Base-by-base conservation (phyloP, 2,329 filamentous ascomycete genomes). In the Coniochaeta sp. region DNA sequence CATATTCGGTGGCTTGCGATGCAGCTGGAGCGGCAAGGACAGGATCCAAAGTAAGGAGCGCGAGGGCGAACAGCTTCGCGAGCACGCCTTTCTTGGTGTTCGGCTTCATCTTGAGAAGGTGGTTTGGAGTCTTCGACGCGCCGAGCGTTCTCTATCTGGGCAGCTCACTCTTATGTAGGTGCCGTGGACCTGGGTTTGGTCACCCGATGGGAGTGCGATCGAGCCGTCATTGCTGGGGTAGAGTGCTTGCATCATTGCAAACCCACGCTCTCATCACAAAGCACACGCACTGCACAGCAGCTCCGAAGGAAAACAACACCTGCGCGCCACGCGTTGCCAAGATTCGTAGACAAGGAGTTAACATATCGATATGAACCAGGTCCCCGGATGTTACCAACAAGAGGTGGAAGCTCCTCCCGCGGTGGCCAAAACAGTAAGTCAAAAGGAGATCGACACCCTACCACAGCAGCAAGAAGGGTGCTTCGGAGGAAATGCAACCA, bases 1-100 rank as follows among this genome's bases (percentile, higher is more conserved):
- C 81, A 66, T 83, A 83, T 42, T 59, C 58, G 52, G 32, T 50
- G 8, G 58, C 58, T n/a, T 26, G 42, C 7, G 47, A 14, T 24
- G 47, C 52, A 10, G 58, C 36, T 22, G 58, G 58, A 14, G 52
- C 58, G 12, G 58, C 58, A n/a, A 30, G 3, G 30, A 10, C 26
- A 7, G 58, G 24, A 19, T 36, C 24, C 7, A 24, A 4, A 12
- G 47, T 24, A 16, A 52, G 22, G 26, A 52, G 26, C 4, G 24
- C 24, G 14, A 52, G 47, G 47, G 47, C 47, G 17, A 52, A 22
- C 42, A 26, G 10, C 22, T 22, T 26, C 12, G 47, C 26, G 26
- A 52, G 47, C 24, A 24, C 26, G 24, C 47, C 47, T 52, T 26
- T 52, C 26, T 30, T 28, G 47, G 26, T 52, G 17, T 52, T 52